Evolutionary conservation across 192 early-diverging fungal species (phyloP), one percentile per base, ranked within the genome.

Genomic region (Haplosporangium gracile): DNA sequence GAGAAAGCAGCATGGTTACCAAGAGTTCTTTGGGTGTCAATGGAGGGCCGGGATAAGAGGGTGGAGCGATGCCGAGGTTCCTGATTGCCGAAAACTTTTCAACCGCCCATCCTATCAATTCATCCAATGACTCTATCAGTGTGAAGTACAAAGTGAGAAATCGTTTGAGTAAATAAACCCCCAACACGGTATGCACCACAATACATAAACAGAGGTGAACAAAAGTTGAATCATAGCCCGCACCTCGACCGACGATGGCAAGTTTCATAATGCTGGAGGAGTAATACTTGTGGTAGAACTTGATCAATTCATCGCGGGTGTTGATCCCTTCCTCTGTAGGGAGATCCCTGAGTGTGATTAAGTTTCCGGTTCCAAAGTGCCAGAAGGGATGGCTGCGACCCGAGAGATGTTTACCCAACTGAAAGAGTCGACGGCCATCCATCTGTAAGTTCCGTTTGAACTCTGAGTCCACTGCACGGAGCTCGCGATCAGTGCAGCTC

Each of bases 181-280:
- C 0, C 65, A 40, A 22, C 1, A 13, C 8, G 22, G 16, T 39
- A 71, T 42, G 70, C 32, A 24, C 16, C 6, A 71, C 11, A 71
- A 39, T 34, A 40, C 10, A 71, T 8, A 2, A 22, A 18, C 20
- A 36, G 5, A 51, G 16, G 18, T 2, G 49, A 16, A 51, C 49
- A 72, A 20, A 38, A 32, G 6, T 16, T 16, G 2, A 39, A 0
- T 29, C 1, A 7, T 6, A 16, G 8, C 1, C 22, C n/a, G 15
- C 83, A 91, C 90, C 90, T 77, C 91, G 92, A 34, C 97, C 98
- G 20, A 97, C 80, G 1, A 99, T 90, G 11, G 93, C 95, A 47
- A 98, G 89, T 84, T 95, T 95, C 97, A 98, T 98, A 47, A 97
- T 96, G 82, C 97, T 97, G 9, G 97, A 92, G 26, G 96, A 97